phyloP scores from a whole-genome alignment of 2,329 filamentous ascomycete genomes.

The Pseudogymnoascus sp. region DNA sequence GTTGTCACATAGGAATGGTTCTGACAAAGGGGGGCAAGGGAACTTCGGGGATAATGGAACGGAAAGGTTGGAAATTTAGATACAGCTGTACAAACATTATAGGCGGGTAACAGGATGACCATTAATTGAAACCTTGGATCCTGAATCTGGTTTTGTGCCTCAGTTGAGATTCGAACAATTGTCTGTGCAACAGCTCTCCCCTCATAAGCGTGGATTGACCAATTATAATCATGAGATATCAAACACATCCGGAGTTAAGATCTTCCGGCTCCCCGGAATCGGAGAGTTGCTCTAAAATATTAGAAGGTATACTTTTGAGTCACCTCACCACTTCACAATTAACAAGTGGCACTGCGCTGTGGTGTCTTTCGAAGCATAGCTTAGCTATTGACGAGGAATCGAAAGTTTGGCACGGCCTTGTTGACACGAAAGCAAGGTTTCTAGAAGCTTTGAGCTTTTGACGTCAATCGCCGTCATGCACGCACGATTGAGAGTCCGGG shows the following conservation, averaged over 20 bases:
- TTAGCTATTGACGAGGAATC: background rate
- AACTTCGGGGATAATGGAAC: background rate
- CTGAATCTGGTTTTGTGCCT: background rate
- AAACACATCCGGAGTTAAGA: background rate
- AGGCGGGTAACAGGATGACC: background rate
- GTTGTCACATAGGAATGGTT: background rate
- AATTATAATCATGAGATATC: background rate
- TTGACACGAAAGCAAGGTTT: conserved; percentile 2
- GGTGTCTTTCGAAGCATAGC: background rate
- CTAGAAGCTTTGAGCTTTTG: background rate
- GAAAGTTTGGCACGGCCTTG: background rate
- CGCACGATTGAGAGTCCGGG: conserved; percentile 26
- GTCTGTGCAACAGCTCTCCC: background rate
- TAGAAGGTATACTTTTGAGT: background rate
- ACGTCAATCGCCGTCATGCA: conserved; percentile 1
- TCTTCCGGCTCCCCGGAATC: conserved; percentile 1
- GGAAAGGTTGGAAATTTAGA: conserved; percentile 2
- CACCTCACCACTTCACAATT: background rate
- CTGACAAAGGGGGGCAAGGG: background rate
- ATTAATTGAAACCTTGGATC: background rate
- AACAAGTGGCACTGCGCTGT: background rate
- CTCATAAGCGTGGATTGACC: background rate
- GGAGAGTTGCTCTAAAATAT: conserved; percentile 8
- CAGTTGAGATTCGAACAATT: background rate
- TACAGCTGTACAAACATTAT: background rate